Base-by-base conservation (phyloP, 176 grass and related monocot genomes). In the Carex littledalei region DNA sequence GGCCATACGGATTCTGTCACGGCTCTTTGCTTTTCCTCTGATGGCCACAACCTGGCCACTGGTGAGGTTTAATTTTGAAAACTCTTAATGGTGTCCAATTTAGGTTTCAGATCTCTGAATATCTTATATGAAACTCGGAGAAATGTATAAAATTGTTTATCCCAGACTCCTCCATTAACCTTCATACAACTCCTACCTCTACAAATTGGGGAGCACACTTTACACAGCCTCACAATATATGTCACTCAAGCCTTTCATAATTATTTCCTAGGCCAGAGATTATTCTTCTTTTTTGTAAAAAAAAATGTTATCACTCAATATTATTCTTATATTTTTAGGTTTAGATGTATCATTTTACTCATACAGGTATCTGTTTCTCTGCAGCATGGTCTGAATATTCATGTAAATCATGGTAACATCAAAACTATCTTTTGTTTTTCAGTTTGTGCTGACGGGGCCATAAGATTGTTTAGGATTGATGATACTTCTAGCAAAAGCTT, bases 401-500 rank as follows among this genome's bases (percentile, higher is more conserved):
- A 85, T 57, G 74, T 78, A 57, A 78, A 78, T 17, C 47, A 32
- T 57, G 26, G 1, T 57, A 16, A 68, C 58, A 78, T 53, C n/a
- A n/a, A 63, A 75, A 29, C 57, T 15, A n/a, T 88, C 20, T 67
- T 70, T 70, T 61, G 15, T 41, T 81, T 86, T 83, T 81, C 86
- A 99, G 93, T 84, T 16, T 99, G 93, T 59, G 93, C 91, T 0
- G 96, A 99, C 94, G 96, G 96, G 77, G 96, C 86, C 18, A 77
- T 95, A 14, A 89, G 96, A 65, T 49, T 99, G 18, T 95, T 91
- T 84, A 90, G 96, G 87, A 87, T 99, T 4, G 91, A 99, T 59
- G 93, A 95, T 79, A 91, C 84, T 5, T 95, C 93, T 32, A 99
- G 93, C 85, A 95, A 95, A 89, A 99, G 93, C 67, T 99, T 99